These are phyloP conservation scores for Eragrostis nindensis DNA, from an alignment of 176 grass and related monocot species.

Conservation along the genomic window DNA sequence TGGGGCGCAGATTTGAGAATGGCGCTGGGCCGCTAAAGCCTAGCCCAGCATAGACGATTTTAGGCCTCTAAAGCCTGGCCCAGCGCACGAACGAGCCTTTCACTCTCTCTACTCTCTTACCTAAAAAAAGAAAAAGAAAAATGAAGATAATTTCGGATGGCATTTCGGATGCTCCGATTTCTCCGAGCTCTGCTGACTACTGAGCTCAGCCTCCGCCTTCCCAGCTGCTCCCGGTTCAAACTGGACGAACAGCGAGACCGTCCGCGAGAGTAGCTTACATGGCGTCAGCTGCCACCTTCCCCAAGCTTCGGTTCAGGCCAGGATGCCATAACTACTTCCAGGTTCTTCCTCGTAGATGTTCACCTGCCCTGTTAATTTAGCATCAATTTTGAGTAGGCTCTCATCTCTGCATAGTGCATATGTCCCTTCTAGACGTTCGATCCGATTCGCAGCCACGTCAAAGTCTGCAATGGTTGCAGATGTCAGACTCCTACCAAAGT, in stretches of 20 bases:
- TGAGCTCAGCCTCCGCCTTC: background rate
- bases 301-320: conserved; percentile 28
- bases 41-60: too few species aligned
- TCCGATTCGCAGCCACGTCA: conserved; percentile 7
- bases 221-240: conserved; percentile 12
- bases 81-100: too few species aligned
- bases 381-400: too few species aligned
- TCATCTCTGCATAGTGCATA: background rate
- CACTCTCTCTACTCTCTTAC: too few species aligned
- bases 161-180: conserved; percentile 41
- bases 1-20: too few species aligned
- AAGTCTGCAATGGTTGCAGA: conserved; percentile 17
- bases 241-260: background rate
- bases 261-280: conserved; percentile 38
- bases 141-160: conserved; percentile 45
- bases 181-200: background rate
- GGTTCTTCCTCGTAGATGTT: background rate
- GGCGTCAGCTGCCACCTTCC: conserved; percentile 43
- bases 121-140: too few species aligned
- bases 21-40: too few species aligned
- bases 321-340: conserved; percentile 26
- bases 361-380: background rate
- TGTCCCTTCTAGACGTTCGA: background rate
- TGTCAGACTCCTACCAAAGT: background rate
- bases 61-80: too few species aligned